These are phyloP conservation scores for Nitzschia sp. DNA, from an alignment of 108 stramenopile genomes.

Conservation along the genomic window DNA sequence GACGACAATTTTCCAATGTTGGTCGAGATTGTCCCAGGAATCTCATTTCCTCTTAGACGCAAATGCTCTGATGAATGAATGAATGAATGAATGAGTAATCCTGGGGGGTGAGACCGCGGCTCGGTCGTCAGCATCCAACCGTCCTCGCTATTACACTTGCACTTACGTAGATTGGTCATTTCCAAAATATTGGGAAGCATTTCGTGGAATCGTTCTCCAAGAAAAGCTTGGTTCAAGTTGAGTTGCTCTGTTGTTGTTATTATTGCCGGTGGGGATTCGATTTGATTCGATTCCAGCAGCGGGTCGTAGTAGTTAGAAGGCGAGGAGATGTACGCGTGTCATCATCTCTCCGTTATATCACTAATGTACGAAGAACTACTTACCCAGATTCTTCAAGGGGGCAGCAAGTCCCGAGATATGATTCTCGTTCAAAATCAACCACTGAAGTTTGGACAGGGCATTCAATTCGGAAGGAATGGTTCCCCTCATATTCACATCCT, in stretches of 20 bases:
- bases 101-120: too few species aligned
- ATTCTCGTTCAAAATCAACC: not conserved
- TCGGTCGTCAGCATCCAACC: too few species aligned
- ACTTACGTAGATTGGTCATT: slow-evolving; percentile 15
- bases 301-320: too few species aligned
- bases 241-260: not conserved
- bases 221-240: not conserved
- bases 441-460: not conserved
- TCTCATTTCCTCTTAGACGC: not conserved
- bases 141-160: too few species aligned
- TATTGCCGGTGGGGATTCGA: not conserved
- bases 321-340: too few species aligned
- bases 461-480: not conserved
- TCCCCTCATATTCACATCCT: not conserved
- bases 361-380: not conserved
- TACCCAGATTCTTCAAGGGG: not conserved
- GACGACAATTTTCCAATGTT: not conserved
- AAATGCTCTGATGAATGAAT: not conserved
- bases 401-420: not conserved
- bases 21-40: not conserved
- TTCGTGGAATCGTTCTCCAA: not conserved
- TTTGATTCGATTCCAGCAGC: too few species aligned
- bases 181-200: not conserved
- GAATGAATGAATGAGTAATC: too few species aligned
- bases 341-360: too few species aligned